Conservation (phyloP, 805 yeast genomes). For the Nakazawaea populi region DNA sequence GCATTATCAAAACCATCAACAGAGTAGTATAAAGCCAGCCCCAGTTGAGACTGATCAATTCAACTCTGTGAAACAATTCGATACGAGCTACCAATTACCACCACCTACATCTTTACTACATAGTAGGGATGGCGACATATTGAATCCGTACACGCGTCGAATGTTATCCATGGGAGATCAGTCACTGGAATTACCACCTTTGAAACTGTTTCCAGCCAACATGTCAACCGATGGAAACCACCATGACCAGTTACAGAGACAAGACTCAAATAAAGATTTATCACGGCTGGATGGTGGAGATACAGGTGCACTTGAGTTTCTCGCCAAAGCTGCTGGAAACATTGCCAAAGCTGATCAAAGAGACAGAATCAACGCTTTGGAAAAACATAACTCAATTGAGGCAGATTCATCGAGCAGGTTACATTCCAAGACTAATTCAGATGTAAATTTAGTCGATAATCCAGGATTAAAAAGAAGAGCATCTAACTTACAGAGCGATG, state of each 20-base stretch:
- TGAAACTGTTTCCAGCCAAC: neutral
- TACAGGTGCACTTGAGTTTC: slow-evolving; percentile 57
- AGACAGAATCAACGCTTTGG: slow-evolving; percentile 50
- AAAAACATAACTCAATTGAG: slow-evolving; percentile 43
- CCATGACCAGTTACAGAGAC: neutral
- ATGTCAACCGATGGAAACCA: neutral
- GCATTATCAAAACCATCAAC: neutral
- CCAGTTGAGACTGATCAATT: neutral
- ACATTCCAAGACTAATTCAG: neutral
- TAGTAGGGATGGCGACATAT: slow-evolving; percentile 1
- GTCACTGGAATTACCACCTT: neutral
- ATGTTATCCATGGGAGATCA: slow-evolving; percentile 8
- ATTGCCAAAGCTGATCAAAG: slow-evolving; percentile 65
- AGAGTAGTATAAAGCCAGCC: neutral
- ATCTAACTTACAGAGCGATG: neutral
- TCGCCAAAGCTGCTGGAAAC: slow-evolving; percentile 77
- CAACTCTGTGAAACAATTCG: neutral
- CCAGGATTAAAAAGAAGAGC: neutral
- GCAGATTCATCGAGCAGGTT: slow-evolving; percentile 9
- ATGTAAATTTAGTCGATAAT: neutral
- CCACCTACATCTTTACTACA: slow-evolving; percentile 7
- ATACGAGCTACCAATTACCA: slow-evolving; percentile 1
- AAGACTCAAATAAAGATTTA: neutral
- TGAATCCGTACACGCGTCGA: slow-evolving; percentile 6
- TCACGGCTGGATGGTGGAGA: neutral